Percentiles rank a stretch among this genome's conserved stretches.
These are phyloP conservation scores for Nemania diffusa DNA, from an alignment of 2,329 filamentous ascomycete genomes.

Conservation along the genomic window DNA sequence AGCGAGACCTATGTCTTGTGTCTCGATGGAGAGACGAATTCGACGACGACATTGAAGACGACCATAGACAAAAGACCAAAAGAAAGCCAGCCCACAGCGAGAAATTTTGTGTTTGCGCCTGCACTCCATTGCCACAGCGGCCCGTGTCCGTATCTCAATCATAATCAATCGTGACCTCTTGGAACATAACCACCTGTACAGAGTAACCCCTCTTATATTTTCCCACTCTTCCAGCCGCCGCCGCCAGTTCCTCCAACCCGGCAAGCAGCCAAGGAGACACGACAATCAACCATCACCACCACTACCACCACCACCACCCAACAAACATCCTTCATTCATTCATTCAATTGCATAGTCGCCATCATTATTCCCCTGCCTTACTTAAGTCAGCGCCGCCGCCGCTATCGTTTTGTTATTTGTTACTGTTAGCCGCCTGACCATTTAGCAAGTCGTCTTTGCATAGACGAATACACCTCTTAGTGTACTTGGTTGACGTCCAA, in stretches of 20 bases:
- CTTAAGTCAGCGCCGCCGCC: neutral
- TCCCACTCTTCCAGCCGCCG: conserved; percentile 9
- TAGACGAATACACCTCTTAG: neutral
- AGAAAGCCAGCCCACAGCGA: neutral
- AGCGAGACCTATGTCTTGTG: conserved; percentile 41
- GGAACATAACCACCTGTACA: neutral
- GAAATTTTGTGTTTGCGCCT: conserved; percentile 9
- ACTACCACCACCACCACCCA: too few species aligned
- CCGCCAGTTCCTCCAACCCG: neutral
- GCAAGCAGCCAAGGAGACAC: neutral
- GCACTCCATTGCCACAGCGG: conserved; percentile 14
- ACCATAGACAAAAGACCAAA: neutral
- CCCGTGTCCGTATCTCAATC: neutral
- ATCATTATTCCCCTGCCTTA: neutral
- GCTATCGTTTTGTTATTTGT: conserved; percentile 8
- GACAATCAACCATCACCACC: conserved; percentile 11
- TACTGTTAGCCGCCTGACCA: neutral
- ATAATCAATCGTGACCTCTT: neutral
- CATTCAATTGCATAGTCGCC: conserved; percentile 15
- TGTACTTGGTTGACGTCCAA: neutral
- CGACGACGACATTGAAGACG: conserved; percentile 21
- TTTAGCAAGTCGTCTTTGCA: neutral
- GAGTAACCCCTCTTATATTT: conserved; percentile 20
- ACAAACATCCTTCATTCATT: neutral
- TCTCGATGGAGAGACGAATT: conserved; percentile 38